phyloP scores from a whole-genome alignment of 2,329 filamentous ascomycete genomes.

The Aspergillus sp. region DNA sequence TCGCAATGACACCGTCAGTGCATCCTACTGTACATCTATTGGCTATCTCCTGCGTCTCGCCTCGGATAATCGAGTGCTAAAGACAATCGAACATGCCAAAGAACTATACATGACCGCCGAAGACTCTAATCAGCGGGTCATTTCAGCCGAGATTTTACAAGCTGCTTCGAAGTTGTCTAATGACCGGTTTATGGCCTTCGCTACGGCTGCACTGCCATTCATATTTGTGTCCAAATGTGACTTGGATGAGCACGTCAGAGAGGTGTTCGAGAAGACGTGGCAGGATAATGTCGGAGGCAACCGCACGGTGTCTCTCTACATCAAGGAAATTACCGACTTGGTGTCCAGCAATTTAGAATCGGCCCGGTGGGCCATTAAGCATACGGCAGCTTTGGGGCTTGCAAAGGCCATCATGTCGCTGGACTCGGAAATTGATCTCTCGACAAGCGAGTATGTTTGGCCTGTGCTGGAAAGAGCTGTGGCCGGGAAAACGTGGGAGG shows the following conservation, averaged over 20 bases:
- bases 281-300: constrained; percentile 83
- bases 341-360: constrained; percentile 71
- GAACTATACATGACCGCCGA: constrained; percentile 80
- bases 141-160: constrained; percentile 79
- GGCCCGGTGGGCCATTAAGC: constrained; percentile 85
- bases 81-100: constrained; percentile 58
- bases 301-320: constrained; percentile 78
- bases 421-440: constrained; percentile 56
- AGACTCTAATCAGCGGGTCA: constrained; percentile 71
- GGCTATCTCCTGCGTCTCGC: constrained; percentile 77
- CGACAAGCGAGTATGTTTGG: constrained; percentile 71
- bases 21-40: constrained; percentile 80
- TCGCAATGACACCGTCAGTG: constrained; percentile 89
- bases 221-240: constrained; percentile 88
- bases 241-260: constrained; percentile 73
- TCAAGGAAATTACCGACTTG: constrained; percentile 76
- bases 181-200: constrained; percentile 80
- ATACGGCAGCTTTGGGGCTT: constrained; percentile 79
- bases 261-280: constrained; percentile 85
- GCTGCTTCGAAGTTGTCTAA: constrained; percentile 83
- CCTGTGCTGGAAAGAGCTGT: constrained; percentile 79
- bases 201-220: constrained; percentile 77
- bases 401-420: constrained; percentile 72
- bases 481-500: constrained; percentile 85
- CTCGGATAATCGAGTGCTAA: constrained; percentile 60